phyloP scores from a whole-genome alignment of 805 yeast species.

The Ascoidea rubescens region DNA sequence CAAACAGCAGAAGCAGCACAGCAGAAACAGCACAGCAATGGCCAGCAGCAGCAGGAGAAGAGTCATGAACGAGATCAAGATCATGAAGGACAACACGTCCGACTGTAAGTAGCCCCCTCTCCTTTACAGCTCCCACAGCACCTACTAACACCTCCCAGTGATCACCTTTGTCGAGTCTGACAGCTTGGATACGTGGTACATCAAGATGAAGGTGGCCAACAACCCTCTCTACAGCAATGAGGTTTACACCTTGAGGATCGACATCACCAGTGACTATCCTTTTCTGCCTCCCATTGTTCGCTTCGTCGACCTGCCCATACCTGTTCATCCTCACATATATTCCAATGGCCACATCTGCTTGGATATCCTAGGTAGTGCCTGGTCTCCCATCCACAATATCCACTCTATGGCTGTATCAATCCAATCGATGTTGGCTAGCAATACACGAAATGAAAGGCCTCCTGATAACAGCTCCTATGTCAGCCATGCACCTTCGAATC shows the following conservation, averaged over 20 bases:
- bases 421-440: slow-evolving; percentile 50
- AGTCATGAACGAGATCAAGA: too few species aligned
- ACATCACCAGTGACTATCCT: slow-evolving; percentile 35
- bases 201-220: too few species aligned
- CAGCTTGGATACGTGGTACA: too few species aligned
- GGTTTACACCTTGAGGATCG: slow-evolving; percentile 28
- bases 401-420: slow-evolving; percentile 37
- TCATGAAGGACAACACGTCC: too few species aligned
- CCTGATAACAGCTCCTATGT: slow-evolving; percentile 40
- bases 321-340: slow-evolving; percentile 64
- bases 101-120: too few species aligned
- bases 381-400: slow-evolving; percentile 38
- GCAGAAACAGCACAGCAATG: too few species aligned
- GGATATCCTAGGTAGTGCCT: slow-evolving; percentile 47
- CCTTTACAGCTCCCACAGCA: too few species aligned
- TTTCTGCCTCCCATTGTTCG: slow-evolving; percentile 44
- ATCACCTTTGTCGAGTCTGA: too few species aligned
- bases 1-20: too few species aligned
- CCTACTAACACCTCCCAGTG: too few species aligned
- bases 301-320: slow-evolving; percentile 33
- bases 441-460: slow-evolving; percentile 34
- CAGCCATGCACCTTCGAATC: slow-evolving; percentile 40
- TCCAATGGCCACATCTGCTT: slow-evolving; percentile 72
- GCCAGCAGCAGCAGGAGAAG: too few species aligned
- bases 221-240: too few species aligned